phyloP scores from a whole-genome alignment of 768 basidiomycete genomes.

The Daedaleopsis nitida region DNA sequence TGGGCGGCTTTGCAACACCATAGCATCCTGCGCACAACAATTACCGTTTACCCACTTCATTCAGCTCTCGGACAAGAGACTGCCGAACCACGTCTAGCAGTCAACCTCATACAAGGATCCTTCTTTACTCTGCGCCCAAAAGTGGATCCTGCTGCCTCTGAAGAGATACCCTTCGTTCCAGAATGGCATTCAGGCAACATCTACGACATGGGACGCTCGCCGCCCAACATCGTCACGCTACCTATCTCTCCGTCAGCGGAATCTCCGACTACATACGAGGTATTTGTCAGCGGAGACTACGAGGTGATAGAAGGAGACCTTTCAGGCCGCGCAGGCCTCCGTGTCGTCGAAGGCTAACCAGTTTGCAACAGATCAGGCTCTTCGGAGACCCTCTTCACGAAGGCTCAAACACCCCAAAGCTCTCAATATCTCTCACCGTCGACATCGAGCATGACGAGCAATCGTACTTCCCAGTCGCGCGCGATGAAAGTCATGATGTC shows the following conservation, averaged over 20 bases:
- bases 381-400: constrained; percentile 71
- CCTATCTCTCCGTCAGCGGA: constrained; percentile 46
- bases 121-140: constrained; percentile 71
- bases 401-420: constrained; percentile 46
- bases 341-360: background rate
- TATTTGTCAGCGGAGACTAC: constrained; percentile 82
- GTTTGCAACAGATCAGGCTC: constrained; percentile 62
- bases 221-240: constrained; percentile 50
- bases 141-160: constrained; percentile 8
- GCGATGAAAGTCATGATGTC: constrained; percentile 54
- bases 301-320: constrained; percentile 49
- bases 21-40: constrained; percentile 61
- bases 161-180: constrained; percentile 29
- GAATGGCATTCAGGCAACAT: constrained; percentile 87
- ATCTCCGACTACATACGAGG: constrained; percentile 55
- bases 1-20: constrained; percentile 89
- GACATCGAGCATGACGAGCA: constrained; percentile 42
- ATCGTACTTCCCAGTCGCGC: constrained; percentile 33
- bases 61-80: background rate
- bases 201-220: constrained; percentile 63
- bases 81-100: constrained; percentile 48
- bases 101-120: constrained; percentile 70
- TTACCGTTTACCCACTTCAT: constrained; percentile 57
- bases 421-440: constrained; percentile 55
- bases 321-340: too few species aligned